Conservation (phyloP, 768 basidiomycete genomes). For the Gelatoporia subvermispora region DNA sequence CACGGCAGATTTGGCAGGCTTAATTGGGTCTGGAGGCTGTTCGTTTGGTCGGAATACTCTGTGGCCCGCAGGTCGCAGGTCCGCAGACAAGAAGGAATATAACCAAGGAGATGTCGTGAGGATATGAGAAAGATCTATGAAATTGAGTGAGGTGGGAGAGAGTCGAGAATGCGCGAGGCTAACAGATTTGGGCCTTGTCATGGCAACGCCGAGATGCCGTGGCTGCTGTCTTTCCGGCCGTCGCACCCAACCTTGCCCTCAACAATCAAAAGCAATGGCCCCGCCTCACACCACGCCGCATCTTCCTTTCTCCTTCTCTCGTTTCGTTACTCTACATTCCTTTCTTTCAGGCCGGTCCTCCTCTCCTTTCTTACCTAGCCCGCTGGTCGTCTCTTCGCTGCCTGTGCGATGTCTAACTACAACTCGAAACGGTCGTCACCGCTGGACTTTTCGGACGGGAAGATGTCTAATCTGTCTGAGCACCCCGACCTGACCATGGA, state of each 20-base stretch:
- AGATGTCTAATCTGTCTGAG: conserved; percentile 41
- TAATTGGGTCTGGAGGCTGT: background rate
- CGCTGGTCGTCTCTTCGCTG: conserved; percentile 26
- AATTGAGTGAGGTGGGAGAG: background rate
- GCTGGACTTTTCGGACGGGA: conserved; percentile 64
- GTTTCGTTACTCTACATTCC: conserved; percentile 11
- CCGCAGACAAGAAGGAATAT: background rate
- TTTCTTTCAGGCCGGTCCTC: conserved; percentile 46
- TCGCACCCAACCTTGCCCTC: background rate
- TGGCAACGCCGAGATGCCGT: conserved; percentile 15
- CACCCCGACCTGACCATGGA: conserved; percentile 38
- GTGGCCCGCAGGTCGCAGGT: background rate
- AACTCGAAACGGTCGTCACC: conserved; percentile 47
- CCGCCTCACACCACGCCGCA: conserved; percentile 4
- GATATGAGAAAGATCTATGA: too few relatives aligned
- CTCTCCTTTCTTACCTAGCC: conserved; percentile 26
- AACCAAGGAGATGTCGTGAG: background rate
- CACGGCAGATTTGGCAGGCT: background rate
- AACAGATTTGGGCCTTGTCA: conserved; percentile 10
- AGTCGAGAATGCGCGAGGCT: background rate
- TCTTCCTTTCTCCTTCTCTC: conserved; percentile 8
- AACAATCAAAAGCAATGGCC: conserved; percentile 13
- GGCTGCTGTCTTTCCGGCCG: background rate
- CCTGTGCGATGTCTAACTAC: conserved; percentile 22
- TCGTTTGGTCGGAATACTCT: background rate